A percentile compares a stretch with the other conserved stretches of the same genome.
Evolutionary conservation across 345 rosid genomes (phyloP).

Genomic region (Rhodamnia rubescens): DNA sequence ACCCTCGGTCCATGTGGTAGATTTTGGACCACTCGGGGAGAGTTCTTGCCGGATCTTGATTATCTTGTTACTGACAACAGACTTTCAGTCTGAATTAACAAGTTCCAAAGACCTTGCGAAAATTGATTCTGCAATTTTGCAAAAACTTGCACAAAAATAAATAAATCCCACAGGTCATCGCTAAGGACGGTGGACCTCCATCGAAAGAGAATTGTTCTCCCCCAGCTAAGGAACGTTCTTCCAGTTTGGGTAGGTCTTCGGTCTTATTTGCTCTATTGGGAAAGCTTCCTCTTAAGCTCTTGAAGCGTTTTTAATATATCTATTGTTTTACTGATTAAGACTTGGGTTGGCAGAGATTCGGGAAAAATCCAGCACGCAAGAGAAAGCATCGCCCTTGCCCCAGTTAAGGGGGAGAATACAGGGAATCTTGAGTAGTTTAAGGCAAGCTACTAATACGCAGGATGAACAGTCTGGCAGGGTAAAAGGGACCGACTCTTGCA

Average conservation of each 20-base stretch:
- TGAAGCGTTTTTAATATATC: not conserved
- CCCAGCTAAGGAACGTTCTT: conserved; percentile 7
- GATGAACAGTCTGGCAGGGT: conserved; percentile 4
- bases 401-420: conserved; percentile 28
- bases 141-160: not conserved
- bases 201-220: conserved; percentile 10
- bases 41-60: not conserved
- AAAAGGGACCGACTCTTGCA: not conserved
- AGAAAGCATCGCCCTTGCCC: conserved; percentile 2
- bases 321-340: not conserved
- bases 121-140: not conserved
- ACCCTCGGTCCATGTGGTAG: not conserved
- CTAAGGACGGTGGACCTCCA: conserved; percentile 29
- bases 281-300: not conserved
- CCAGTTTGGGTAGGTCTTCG: conserved; percentile 19
- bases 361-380: conserved; percentile 7
- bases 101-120: not conserved
- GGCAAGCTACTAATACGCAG: conserved; percentile 14
- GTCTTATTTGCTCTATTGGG: not conserved
- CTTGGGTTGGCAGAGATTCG: conserved; percentile 17
- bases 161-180: conserved; percentile 45
- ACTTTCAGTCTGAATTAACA: not conserved
- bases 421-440: conserved; percentile 33
- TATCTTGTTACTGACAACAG: not conserved
- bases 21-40: not conserved